phyloP scores from a whole-genome alignment of 345 rosid species.

The Mercurialis annua region DNA sequence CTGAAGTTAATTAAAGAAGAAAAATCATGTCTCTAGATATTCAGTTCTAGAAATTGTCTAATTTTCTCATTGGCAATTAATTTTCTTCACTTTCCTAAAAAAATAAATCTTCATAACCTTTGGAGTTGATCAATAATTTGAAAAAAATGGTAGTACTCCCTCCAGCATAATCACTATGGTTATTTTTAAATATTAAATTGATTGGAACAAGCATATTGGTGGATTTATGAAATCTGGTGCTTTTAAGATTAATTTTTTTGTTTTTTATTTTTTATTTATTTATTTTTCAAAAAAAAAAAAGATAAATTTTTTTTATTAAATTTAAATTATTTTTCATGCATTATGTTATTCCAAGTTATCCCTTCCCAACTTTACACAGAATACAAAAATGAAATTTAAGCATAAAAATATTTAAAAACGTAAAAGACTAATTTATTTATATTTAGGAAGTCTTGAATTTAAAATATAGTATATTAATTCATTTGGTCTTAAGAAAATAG shows the following conservation, averaged over 20 bases:
- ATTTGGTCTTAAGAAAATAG: no score
- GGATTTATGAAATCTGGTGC: background rate
- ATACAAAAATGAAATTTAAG: constrained; percentile 13
- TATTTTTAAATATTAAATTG: background rate
- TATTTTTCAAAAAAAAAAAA: no score
- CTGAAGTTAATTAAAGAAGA: background rate
- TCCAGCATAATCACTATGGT: background rate
- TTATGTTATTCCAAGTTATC: background rate
- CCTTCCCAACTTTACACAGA: background rate
- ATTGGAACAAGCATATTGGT: background rate
- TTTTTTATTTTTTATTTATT: background rate
- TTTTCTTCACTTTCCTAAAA: no score
- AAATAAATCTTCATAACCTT: no score
- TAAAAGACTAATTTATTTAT: background rate
- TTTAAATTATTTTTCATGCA: no score
- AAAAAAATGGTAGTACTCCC: no score
- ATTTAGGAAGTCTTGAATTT: background rate
- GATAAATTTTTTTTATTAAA: no score
- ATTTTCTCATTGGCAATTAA: background rate
- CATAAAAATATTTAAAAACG: background rate
- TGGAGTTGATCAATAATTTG: no score
- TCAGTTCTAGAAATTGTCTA: no score
- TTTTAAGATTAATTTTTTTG: background rate
- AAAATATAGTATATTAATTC: no score
- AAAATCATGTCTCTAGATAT: background rate